phyloP scores from a whole-genome alignment of 129 eudicot genomes.

The Erigeron canadensis region DNA sequence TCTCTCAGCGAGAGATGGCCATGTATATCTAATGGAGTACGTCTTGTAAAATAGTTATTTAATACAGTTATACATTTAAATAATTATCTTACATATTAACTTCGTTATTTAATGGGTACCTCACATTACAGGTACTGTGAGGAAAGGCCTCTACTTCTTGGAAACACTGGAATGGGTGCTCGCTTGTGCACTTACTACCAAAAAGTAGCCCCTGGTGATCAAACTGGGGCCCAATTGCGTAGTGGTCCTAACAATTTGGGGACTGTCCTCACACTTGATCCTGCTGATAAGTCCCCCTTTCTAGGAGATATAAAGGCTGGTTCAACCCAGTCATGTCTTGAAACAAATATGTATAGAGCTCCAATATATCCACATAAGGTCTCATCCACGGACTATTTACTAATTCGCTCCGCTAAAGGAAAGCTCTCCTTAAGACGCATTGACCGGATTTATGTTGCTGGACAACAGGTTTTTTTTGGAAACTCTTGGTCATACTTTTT shows the following conservation, averaged over 20 bases:
- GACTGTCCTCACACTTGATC: conserved; percentile 73
- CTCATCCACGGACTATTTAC: conserved; percentile 75
- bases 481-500: neutral
- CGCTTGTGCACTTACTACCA: conserved; percentile 95
- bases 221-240: conserved; percentile 64
- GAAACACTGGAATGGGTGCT: conserved; percentile 97
- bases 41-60: conserved; percentile 25
- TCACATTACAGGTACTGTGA: conserved; percentile 71
- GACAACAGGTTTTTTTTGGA: conserved; percentile 70
- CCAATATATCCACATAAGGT: conserved; percentile 85
- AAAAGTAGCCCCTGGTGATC: conserved; percentile 79
- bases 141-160: conserved; percentile 93
- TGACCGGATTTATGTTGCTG: conserved; percentile 86
- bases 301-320: conserved; percentile 97
- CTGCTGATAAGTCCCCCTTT: conserved; percentile 96
- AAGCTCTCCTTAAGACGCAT: conserved; percentile 93
- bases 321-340: conserved; percentile 81
- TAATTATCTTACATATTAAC: neutral
- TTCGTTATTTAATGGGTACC: conserved; percentile 14
- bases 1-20: conserved; percentile 96
- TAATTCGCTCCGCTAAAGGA: conserved; percentile 95
- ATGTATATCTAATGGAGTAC: conserved; percentile 94
- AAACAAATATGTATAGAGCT: conserved; percentile 95
- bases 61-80: neutral
- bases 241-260: conserved; percentile 63